These are phyloP conservation scores for Leccinum disarticulatum DNA, from an alignment of 768 basidiomycete genomes.

Conservation along the genomic window DNA sequence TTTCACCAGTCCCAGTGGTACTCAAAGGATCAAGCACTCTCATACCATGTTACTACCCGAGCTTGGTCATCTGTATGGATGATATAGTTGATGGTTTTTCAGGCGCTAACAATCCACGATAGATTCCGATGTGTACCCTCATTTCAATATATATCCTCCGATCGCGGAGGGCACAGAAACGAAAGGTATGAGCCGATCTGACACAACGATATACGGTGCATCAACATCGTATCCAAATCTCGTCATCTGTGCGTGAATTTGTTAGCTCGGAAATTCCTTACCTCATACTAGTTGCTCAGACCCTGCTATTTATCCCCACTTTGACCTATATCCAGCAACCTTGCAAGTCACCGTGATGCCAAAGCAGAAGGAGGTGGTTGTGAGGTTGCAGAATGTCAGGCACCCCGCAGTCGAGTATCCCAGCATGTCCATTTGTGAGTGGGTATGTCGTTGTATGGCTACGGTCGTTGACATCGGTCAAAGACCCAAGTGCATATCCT, in stretches of 20 bases:
- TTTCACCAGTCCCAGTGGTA: not conserved
- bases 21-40: not conserved
- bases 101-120: conserved; percentile 6
- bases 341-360: conserved; percentile 41
- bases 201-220: not conserved
- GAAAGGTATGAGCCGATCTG: not conserved
- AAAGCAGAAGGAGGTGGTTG: conserved; percentile 46
- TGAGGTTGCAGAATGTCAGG: conserved; percentile 6
- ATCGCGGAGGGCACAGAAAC: not conserved
- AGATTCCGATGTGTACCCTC: conserved; percentile 44
- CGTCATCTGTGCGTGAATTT: conserved; percentile 17
- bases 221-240: conserved; percentile 14
- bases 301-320: conserved; percentile 40
- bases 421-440: conserved; percentile 31
- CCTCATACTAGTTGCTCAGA: conserved; percentile 29
- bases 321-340: conserved; percentile 39
- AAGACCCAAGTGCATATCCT: conserved; percentile 43
- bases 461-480: conserved; percentile 21
- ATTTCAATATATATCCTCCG: conserved; percentile 41
- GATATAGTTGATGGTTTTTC: not conserved
- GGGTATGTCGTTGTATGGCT: not conserved
- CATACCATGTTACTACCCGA: conserved; percentile 36
- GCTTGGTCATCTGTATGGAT: conserved; percentile 37
- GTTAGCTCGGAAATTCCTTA: not conserved
- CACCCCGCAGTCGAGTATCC: conserved; percentile 23